Conservation (phyloP, 1,284 basidiomycete genomes). For the Schizophyllum commune region DNA sequence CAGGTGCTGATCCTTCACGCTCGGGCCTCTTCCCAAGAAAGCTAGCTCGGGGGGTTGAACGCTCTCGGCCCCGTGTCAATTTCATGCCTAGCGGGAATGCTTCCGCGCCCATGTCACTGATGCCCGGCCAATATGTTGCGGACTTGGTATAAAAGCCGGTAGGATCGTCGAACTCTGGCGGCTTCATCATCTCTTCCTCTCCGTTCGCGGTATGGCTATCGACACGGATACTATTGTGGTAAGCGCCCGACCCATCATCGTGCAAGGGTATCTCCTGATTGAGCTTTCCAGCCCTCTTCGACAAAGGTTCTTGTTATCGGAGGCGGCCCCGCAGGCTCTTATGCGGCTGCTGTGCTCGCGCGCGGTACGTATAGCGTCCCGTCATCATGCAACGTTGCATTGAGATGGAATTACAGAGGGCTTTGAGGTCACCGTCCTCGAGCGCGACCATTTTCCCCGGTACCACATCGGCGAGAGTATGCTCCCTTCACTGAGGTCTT, state of each 20-base stretch:
- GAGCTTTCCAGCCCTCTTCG: slow-evolving; percentile 11
- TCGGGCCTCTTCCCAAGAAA: too few species aligned
- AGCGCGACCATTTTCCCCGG: slow-evolving; percentile 27
- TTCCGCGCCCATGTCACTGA: neutral
- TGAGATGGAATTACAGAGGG: slow-evolving; percentile 16
- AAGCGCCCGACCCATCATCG: neutral
- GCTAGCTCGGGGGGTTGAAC: too few species aligned
- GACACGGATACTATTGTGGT: neutral
- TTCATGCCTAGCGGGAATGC: neutral
- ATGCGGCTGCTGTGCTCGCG: slow-evolving; percentile 44
- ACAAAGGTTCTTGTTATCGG: slow-evolving; percentile 31
- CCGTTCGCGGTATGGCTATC: neutral
- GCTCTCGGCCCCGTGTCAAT: neutral
- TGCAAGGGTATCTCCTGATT: neutral
- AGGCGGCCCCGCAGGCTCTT: slow-evolving; percentile 49
- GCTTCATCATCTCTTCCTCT: neutral
- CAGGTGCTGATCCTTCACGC: too few species aligned
- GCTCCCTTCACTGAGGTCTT: slow-evolving; percentile 35
- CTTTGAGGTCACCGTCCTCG: slow-evolving; percentile 43
- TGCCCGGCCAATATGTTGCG: neutral
- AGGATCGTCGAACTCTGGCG: neutral
- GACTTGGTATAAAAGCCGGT: neutral
- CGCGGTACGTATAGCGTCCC: slow-evolving; percentile 18
- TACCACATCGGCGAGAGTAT: slow-evolving; percentile 43
- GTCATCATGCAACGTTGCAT: neutral